Evolutionary conservation across 208 protist species (phyloP).

Genomic region (Leishmania major): DNA sequence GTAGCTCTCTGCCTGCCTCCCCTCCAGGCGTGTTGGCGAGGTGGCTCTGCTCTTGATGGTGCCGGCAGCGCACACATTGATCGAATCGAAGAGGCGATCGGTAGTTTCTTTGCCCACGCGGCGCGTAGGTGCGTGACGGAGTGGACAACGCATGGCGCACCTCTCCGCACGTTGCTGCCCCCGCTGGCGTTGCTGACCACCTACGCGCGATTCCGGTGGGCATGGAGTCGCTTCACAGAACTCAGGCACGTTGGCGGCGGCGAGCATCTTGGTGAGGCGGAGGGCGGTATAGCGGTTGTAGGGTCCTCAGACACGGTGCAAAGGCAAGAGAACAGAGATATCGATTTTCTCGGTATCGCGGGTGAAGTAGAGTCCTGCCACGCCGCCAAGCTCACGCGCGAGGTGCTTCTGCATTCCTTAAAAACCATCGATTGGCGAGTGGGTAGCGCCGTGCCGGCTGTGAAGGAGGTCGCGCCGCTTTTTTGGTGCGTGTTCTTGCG

Average conservation of each 20-base stretch:
- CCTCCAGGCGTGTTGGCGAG: conserved; percentile 5
- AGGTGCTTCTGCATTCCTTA: conserved; percentile 28
- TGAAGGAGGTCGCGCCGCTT: conserved; percentile 17
- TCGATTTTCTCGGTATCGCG: not conserved
- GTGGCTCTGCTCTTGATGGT: not conserved
- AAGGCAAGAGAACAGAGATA: not conserved
- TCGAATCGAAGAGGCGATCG: conserved; percentile 1
- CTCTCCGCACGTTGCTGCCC: conserved; percentile 5
- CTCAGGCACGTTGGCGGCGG: not conserved
- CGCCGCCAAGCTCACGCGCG: conserved; percentile 10
- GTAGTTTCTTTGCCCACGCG: not conserved
- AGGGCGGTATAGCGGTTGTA: not conserved
- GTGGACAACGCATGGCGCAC: conserved; percentile 6
- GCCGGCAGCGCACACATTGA: not conserved
- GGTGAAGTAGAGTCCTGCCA: conserved; percentile 14
- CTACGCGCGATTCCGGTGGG: conserved; percentile 12
- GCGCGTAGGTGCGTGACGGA: not conserved
- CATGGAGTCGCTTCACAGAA: conserved; percentile 2
- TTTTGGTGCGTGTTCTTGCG: conserved; percentile 28
- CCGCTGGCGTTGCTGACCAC: conserved; percentile 9
- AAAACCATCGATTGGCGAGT: conserved; percentile 21
- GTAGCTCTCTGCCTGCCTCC: not conserved
- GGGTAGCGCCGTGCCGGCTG: conserved; percentile 19
- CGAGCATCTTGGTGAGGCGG: not conserved
- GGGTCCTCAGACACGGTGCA: not conserved